Evolutionary conservation across 495 filamentous ascomycete genomes (phyloP).

Genomic region (Acidomyces sp.): DNA sequence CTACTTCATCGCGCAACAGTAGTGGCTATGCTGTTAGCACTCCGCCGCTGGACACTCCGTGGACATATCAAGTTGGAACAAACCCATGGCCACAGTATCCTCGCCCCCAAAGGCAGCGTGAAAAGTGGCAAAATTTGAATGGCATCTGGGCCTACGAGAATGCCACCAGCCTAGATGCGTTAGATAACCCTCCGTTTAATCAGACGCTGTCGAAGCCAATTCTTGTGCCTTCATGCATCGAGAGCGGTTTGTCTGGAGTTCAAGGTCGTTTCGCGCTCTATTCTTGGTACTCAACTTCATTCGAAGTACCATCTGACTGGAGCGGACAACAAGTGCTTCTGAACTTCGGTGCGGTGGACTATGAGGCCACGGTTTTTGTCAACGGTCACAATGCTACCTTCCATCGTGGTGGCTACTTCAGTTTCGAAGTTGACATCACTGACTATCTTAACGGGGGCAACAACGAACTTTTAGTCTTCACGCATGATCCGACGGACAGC

Average conservation of each 20-base stretch:
- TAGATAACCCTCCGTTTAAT: constrained; percentile 32
- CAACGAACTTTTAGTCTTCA: constrained; percentile 51
- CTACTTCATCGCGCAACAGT: constrained; percentile 9
- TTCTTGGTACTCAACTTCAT: constrained; percentile 49
- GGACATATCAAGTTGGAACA: constrained; percentile 49
- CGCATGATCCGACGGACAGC: constrained; percentile 51
- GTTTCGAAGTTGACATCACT: constrained; percentile 48
- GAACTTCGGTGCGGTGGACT: constrained; percentile 59
- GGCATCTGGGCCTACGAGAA: constrained; percentile 53
- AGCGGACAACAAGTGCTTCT: constrained; percentile 34
- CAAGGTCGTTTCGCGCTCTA: constrained; percentile 36
- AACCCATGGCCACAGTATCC: constrained; percentile 58
- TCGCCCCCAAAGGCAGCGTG: constrained; percentile 45
- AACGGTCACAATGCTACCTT: constrained; percentile 43
- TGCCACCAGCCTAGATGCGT: constrained; percentile 30
- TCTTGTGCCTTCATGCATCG: constrained; percentile 52
- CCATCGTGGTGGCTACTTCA: constrained; percentile 50
- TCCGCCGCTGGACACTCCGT: constrained; percentile 44
- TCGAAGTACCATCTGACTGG: constrained; percentile 41
- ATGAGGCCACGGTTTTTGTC: constrained; percentile 51
- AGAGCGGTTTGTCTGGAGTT: constrained; percentile 43
- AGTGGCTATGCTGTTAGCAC: constrained; percentile 21
- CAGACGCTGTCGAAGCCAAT: constrained; percentile 36
- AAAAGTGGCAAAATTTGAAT: constrained; percentile 50
- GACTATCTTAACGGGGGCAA: constrained; percentile 31